phyloP scores from a whole-genome alignment of 2,329 filamentous ascomycete species.

The Talaromyces sp. region DNA sequence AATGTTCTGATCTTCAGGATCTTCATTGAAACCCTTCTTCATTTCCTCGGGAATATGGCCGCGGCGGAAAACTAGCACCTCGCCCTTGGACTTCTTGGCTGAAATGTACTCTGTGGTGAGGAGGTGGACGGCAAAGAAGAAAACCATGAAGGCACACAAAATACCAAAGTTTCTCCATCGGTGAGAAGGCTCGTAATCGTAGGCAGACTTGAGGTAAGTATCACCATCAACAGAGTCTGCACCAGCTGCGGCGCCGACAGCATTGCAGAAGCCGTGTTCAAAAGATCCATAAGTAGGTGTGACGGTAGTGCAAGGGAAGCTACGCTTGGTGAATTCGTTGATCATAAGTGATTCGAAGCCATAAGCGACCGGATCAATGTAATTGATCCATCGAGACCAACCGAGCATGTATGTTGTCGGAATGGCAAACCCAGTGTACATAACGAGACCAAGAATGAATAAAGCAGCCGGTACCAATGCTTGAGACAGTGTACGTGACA shows the following conservation, averaged over 20 bases:
- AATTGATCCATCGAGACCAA: constrained; percentile 81
- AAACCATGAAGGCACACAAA: constrained; percentile 57
- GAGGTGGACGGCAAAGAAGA: constrained; percentile 59
- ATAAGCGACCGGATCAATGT: constrained; percentile 72
- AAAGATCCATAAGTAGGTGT: constrained; percentile 26
- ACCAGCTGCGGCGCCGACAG: constrained; percentile 55
- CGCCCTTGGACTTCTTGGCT: constrained; percentile 68
- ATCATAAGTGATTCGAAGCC: constrained; percentile 75
- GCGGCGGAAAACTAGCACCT: constrained; percentile 68
- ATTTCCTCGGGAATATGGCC: constrained; percentile 49
- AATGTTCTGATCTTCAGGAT: constrained; percentile 19
- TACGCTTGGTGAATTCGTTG: constrained; percentile 69
- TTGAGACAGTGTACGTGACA: constrained; percentile 61
- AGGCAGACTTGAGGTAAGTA: constrained; percentile 49
- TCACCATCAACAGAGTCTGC: constrained; percentile 51
- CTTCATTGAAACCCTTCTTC: constrained; percentile 17
- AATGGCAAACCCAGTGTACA: constrained; percentile 47
- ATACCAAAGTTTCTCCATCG: constrained; percentile 67
- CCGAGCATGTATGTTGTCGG: constrained; percentile 58
- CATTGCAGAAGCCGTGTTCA: constrained; percentile 49
- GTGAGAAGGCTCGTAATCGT: constrained; percentile 53
- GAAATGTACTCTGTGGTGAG: constrained; percentile 56
- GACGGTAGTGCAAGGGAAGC: constrained; percentile 48
- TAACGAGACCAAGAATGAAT: constrained; percentile 37
- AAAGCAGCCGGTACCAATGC: constrained; percentile 52